Conservation (phyloP, 306 rosid species). For the Abrus precatorius region DNA sequence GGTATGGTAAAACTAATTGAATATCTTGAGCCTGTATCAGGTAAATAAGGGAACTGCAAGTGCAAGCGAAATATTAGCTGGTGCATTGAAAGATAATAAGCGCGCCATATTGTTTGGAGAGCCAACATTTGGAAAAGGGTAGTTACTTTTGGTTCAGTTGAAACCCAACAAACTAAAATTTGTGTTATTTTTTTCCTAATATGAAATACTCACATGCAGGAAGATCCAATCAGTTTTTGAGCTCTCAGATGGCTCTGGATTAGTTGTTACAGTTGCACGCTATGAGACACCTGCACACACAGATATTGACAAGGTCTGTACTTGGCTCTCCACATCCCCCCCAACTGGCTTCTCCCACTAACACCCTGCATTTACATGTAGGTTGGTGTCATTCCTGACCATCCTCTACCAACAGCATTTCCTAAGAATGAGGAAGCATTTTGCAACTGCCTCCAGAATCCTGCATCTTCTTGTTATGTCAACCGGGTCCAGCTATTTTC, state of each 20-base stretch:
- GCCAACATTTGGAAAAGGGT: conserved; percentile 98
- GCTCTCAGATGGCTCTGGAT: conserved; percentile 95
- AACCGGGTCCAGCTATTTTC: conserved; percentile 77
- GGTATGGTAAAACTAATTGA: neutral
- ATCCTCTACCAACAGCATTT: conserved; percentile 82
- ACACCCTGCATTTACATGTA: conserved; percentile 42
- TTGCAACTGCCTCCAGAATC: conserved; percentile 88
- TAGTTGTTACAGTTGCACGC: conserved; percentile 96
- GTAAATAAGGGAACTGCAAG: conserved; percentile 99
- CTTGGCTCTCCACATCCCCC: conserved; percentile 22
- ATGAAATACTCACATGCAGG: conserved; percentile 59
- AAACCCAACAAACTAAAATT: conserved; percentile 25
- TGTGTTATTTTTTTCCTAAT: conserved; percentile 38
- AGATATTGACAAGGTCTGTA: conserved; percentile 83
- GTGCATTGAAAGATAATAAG: conserved; percentile 94
- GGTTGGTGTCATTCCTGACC: conserved; percentile 97
- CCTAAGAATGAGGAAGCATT: conserved; percentile 88
- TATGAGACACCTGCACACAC: conserved; percentile 94
- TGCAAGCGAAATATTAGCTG: conserved; percentile 98
- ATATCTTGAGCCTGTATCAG: conserved; percentile 57
- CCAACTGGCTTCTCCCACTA: neutral
- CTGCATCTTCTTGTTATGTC: conserved; percentile 82
- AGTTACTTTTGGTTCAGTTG: conserved; percentile 45
- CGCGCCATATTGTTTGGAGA: conserved; percentile 93
- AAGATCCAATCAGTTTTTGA: conserved; percentile 95